A percentile compares a stretch with the other conserved stretches of the same genome.
Conservation (phyloP, 306 rosid species). For the Cicer pinnatifidum region DNA sequence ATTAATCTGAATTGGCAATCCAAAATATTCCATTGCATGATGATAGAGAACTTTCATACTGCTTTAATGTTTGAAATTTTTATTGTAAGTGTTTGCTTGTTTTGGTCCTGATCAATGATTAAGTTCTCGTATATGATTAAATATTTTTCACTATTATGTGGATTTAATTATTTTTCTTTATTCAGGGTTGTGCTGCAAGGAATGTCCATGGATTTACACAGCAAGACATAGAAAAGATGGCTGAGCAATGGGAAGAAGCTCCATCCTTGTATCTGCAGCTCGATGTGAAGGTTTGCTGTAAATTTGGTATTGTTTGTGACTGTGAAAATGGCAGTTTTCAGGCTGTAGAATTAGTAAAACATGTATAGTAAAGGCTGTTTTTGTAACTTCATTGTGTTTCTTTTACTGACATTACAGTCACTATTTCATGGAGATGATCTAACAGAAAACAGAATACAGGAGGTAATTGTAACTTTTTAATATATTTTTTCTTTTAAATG, state of each 20-base stretch:
- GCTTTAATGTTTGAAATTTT: slow-evolving; percentile 9
- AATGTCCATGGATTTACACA: slow-evolving; percentile 85
- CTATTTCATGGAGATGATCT: slow-evolving; percentile 86
- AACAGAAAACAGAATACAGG: slow-evolving; percentile 80
- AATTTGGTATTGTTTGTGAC: slow-evolving; percentile 31
- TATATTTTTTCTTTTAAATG: slow-evolving; percentile 20
- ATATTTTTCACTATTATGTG: slow-evolving; percentile 16
- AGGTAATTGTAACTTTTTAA: slow-evolving; percentile 59
- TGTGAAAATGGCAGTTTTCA: slow-evolving; percentile 13
- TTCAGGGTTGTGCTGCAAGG: slow-evolving; percentile 96
- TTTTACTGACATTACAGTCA: slow-evolving; percentile 64
- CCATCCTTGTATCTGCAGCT: slow-evolving; percentile 81
- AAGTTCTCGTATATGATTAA: slow-evolving; percentile 26
- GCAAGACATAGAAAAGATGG: slow-evolving; percentile 80
- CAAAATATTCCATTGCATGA: slow-evolving; percentile 9
- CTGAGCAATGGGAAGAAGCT: slow-evolving; percentile 88
- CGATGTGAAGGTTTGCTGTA: slow-evolving; percentile 71
- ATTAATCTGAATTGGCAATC: neutral
- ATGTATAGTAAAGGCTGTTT: slow-evolving; percentile 25
- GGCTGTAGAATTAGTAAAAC: slow-evolving; percentile 28
- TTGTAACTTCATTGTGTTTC: slow-evolving; percentile 44
- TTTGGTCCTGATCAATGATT: slow-evolving; percentile 35
- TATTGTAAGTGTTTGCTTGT: slow-evolving; percentile 33
- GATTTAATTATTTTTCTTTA: slow-evolving; percentile 44
- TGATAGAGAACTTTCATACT: slow-evolving; percentile 5